Conservation (phyloP, 1,284 basidiomycete species). For the Fomitopsis palustris region DNA sequence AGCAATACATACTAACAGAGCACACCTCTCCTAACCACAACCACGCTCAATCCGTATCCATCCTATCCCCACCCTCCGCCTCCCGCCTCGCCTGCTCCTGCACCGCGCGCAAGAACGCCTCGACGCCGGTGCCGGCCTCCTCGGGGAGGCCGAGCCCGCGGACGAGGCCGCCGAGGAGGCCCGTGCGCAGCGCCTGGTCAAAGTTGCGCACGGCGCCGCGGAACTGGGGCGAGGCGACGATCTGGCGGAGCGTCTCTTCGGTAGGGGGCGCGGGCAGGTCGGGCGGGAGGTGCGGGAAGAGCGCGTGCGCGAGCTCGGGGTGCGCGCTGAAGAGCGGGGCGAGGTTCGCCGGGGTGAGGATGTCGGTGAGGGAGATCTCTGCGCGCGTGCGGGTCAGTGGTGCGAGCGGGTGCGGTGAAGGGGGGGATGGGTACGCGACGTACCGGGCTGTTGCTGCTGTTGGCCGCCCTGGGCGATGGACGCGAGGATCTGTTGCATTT, state of each 20-base stretch:
- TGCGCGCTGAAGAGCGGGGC: constrained; percentile 63
- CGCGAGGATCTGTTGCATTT: constrained; percentile 22
- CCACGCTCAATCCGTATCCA: constrained; percentile 52
- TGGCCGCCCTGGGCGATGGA: constrained; percentile 18
- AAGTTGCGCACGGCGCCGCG: constrained; percentile 61
- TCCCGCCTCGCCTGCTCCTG: constrained; percentile 67
- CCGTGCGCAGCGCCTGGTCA: constrained; percentile 75
- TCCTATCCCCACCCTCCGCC: constrained; percentile 38
- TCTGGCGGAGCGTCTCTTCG: constrained; percentile 54
- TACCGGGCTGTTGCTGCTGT: constrained; percentile 11
- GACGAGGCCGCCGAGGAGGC: constrained; percentile 67
- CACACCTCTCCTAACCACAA: not conserved
- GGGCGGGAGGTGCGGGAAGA: constrained; percentile 76
- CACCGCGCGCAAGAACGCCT: constrained; percentile 70
- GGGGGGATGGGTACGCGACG: not conserved
- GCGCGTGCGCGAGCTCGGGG: constrained; percentile 58
- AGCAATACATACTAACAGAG: not conserved
- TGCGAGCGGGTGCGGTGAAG: not conserved
- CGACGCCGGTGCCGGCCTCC: constrained; percentile 70
- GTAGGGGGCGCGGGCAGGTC: constrained; percentile 67
- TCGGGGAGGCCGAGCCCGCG: constrained; percentile 73
- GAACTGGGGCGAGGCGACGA: constrained; percentile 57
- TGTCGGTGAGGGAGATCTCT: constrained; percentile 68
- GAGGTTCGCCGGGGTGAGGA: constrained; percentile 70
- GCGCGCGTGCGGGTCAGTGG: constrained; percentile 7